Conservation (phyloP, 208 protist species). For the Zelonia costaricensis region DNA sequence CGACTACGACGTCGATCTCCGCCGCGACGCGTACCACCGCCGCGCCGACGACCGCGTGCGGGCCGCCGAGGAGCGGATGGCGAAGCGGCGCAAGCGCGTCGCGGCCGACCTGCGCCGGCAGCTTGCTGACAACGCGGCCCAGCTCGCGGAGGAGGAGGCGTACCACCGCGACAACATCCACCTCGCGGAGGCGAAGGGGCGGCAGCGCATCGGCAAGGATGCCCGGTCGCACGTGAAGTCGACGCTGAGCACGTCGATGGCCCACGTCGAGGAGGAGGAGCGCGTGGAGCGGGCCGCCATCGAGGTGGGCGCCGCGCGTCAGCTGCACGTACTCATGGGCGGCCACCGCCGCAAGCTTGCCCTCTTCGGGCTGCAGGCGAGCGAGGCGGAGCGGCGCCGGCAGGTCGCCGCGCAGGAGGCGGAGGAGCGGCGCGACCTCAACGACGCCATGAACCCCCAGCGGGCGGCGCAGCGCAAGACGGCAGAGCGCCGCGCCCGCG, state of each 20-base stretch:
- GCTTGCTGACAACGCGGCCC: slow-evolving; percentile 38
- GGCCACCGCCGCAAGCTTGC: slow-evolving; percentile 53
- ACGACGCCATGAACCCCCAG: slow-evolving; percentile 52
- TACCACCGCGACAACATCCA: slow-evolving; percentile 43
- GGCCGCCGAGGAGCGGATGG: slow-evolving; percentile 32
- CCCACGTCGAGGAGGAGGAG: slow-evolving; percentile 54
- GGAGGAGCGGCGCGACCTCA: slow-evolving; percentile 36
- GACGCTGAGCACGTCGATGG: slow-evolving; percentile 11
- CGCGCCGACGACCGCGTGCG: slow-evolving; percentile 31
- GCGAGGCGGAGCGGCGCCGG: slow-evolving; percentile 51
- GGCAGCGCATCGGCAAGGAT: slow-evolving; percentile 22
- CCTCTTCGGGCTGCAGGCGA: slow-evolving; percentile 31
- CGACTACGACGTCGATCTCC: slow-evolving; percentile 8
- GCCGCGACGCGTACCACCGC: slow-evolving; percentile 18
- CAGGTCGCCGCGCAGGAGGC: slow-evolving; percentile 46
- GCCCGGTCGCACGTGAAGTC: slow-evolving; percentile 8
- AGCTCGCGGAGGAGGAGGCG: slow-evolving; percentile 52
- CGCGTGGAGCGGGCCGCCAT: slow-evolving; percentile 52
- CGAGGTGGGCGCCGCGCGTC: slow-evolving; percentile 64
- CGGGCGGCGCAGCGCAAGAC: slow-evolving; percentile 19
- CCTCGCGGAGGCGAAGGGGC: slow-evolving; percentile 50
- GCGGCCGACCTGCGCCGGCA: slow-evolving; percentile 38
- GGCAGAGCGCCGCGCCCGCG: slow-evolving; percentile 26
- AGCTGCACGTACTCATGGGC: slow-evolving; percentile 53
- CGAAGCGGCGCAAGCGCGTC: slow-evolving; percentile 27